Evolutionary conservation across 1,284 basidiomycete genomes (phyloP).

Genomic region (Fomitopsis schrenkii): DNA sequence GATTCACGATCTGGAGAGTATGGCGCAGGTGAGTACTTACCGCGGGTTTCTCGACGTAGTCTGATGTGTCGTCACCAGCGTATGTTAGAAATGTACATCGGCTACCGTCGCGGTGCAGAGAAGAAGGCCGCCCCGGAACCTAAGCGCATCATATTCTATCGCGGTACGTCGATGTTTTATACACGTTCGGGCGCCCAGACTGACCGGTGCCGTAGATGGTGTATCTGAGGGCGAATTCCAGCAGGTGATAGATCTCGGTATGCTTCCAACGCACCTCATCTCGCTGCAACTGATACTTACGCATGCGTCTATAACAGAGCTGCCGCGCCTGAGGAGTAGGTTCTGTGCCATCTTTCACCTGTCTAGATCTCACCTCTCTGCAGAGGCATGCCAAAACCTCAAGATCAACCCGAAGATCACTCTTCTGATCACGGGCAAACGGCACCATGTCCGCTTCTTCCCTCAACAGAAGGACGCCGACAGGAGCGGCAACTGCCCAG

Average conservation of each 20-base stretch:
- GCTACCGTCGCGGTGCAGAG: constrained; percentile 50
- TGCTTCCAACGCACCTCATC: constrained; percentile 7
- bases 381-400: constrained; percentile 53
- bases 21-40: constrained; percentile 42
- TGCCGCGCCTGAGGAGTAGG: constrained; percentile 53
- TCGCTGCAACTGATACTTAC: neutral
- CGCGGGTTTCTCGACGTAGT: neutral
- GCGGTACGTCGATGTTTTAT: constrained; percentile 38
- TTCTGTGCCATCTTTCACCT: neutral
- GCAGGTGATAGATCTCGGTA: constrained; percentile 60
- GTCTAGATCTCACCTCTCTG: neutral
- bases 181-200: neutral
- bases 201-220: constrained; percentile 45
- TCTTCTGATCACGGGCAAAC: constrained; percentile 73
- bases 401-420: constrained; percentile 65
- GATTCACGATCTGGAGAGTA: constrained; percentile 62
- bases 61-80: constrained; percentile 30
- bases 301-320: constrained; percentile 34
- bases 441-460: constrained; percentile 77
- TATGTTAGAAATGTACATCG: constrained; percentile 50
- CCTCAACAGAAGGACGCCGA: constrained; percentile 54
- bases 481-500: constrained; percentile 66
- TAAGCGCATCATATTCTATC: constrained; percentile 69
- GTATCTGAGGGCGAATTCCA: constrained; percentile 78
- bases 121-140: constrained; percentile 46